These are phyloP conservation scores for Apiospora malaysiana DNA, from an alignment of 2,329 filamentous ascomycete species.

Conservation along the genomic window DNA sequence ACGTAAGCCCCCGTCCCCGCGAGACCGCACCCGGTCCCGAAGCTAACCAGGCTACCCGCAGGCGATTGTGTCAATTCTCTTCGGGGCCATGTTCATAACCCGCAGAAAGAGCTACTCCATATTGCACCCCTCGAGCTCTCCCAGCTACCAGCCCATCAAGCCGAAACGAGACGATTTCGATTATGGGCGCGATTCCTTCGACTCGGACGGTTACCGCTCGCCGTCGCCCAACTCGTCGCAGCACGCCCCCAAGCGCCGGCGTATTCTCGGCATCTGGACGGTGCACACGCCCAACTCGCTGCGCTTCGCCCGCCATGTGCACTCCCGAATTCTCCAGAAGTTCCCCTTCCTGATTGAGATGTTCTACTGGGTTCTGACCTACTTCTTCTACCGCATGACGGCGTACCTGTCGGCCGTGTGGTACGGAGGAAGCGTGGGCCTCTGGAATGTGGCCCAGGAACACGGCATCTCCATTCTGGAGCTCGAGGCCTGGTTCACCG, in stretches of 20 bases:
- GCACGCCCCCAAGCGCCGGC: constrained; percentile 37
- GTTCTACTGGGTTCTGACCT: constrained; percentile 75
- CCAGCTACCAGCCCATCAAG: constrained; percentile 31
- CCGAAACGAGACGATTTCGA: constrained; percentile 25
- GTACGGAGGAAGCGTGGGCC: constrained; percentile 53
- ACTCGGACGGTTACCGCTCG: constrained; percentile 27
- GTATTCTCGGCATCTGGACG: constrained; percentile 39
- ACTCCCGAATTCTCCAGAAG: constrained; percentile 65
- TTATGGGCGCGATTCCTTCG: constrained; percentile 15
- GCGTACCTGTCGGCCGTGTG: constrained; percentile 55
- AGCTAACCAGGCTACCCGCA: constrained; percentile 26
- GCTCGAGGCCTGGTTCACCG: constrained; percentile 41
- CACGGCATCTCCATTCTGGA: constrained; percentile 50
- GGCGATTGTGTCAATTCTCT: constrained; percentile 45
- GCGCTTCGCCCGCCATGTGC: constrained; percentile 61
- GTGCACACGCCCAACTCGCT: constrained; percentile 60
- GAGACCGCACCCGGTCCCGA: background rate
- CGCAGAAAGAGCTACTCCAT: constrained; percentile 44
- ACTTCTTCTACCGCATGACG: constrained; percentile 67
- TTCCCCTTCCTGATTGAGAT: constrained; percentile 75
- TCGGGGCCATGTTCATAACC: constrained; percentile 45
- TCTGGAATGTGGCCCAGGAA: constrained; percentile 52
- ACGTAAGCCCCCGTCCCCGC: constrained; percentile 24
- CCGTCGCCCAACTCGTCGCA: constrained; percentile 27
- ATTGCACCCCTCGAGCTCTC: constrained; percentile 30